Conservation (phyloP, 2,329 filamentous ascomycete genomes). For the Whalleya microplaca region DNA sequence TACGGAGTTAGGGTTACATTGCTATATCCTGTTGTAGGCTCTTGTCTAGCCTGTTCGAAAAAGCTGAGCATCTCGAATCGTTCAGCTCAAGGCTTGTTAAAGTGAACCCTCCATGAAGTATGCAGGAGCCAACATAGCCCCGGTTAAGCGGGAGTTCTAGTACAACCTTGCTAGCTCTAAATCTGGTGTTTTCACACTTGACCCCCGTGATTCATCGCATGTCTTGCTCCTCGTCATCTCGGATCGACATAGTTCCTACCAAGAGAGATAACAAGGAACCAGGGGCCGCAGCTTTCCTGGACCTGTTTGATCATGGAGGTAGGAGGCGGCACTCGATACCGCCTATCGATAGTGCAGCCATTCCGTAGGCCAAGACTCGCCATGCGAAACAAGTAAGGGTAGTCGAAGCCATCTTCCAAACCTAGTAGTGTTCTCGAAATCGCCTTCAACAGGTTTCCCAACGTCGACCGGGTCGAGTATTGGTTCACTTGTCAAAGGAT, state of each 20-base stretch:
- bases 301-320: conserved; percentile 1
- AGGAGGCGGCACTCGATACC: not conserved
- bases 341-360: conserved; percentile 2
- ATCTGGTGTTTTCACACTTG: not conserved
- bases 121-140: not conserved
- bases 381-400: not conserved
- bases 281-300: conserved; percentile 3
- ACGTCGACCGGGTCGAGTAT: not conserved
- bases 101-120: not conserved
- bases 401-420: not conserved
- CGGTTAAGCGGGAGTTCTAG: not conserved
- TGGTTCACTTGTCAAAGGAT: not conserved
- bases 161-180: not conserved
- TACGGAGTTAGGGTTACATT: too few relatives aligned
- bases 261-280: conserved; percentile 7
- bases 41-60: too few relatives aligned
- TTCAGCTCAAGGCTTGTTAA: not conserved
- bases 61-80: too few relatives aligned
- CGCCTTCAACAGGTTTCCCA: not conserved
- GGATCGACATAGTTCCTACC: conserved; percentile 35
- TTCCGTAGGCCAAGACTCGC: conserved; percentile 7
- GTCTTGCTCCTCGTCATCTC: conserved; percentile 33
- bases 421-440: not conserved
- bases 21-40: too few relatives aligned
- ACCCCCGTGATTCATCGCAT: conserved; percentile 3